Conservation (phyloP, 768 basidiomycete species). For the Macrolepiota dolichaula region DNA sequence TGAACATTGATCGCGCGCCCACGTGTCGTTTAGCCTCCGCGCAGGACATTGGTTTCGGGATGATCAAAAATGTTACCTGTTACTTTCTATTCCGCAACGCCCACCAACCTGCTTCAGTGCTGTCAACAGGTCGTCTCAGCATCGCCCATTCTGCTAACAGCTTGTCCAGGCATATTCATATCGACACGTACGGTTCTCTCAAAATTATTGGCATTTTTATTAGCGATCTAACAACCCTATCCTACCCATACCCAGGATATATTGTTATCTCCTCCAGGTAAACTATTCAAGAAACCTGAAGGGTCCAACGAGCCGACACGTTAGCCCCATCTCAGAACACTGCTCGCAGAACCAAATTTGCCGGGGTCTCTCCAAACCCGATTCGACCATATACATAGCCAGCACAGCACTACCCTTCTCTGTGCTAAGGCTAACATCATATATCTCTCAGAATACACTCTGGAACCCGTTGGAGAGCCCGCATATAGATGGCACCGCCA, state of each 20-base stretch:
- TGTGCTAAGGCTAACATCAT: neutral
- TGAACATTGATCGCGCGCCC: neutral
- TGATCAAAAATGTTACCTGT: neutral
- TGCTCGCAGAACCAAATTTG: too few species aligned
- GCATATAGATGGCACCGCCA: slow-evolving; percentile 65
- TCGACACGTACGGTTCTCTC: neutral
- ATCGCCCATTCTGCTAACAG: neutral
- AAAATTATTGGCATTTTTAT: neutral
- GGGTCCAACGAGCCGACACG: too few species aligned
- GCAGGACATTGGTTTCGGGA: neutral
- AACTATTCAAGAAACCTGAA: too few species aligned
- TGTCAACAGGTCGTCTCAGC: neutral
- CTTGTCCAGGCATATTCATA: neutral
- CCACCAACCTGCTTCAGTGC: neutral
- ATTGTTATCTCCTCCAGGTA: neutral
- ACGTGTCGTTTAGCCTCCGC: neutral
- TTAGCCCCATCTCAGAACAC: too few species aligned
- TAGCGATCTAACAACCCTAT: neutral
- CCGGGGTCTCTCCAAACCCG: too few species aligned
- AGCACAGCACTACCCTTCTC: too few species aligned
- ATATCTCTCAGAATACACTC: neutral
- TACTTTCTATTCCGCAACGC: neutral
- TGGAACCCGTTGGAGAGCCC: too few species aligned
- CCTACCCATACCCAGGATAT: neutral
- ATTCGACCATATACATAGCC: too few species aligned